Conservation (phyloP, 1,139 yeast species). For the Suhomyces wounanorum region DNA sequence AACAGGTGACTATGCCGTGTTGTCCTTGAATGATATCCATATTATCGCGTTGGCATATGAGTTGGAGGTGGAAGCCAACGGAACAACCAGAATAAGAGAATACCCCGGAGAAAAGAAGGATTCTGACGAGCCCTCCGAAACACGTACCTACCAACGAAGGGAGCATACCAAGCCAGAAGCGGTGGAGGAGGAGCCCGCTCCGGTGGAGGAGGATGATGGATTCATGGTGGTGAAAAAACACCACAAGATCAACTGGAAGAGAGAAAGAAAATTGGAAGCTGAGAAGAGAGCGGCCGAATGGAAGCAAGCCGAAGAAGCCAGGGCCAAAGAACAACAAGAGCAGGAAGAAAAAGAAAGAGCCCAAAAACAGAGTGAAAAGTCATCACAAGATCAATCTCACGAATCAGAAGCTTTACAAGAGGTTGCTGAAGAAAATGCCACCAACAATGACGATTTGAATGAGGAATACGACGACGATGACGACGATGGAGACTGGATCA, state of each 20-base stretch:
- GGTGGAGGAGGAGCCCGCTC: conserved; percentile 14
- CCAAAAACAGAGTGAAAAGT: conserved; percentile 12
- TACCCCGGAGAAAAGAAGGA: conserved; percentile 64
- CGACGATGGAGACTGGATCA: conserved; percentile 95
- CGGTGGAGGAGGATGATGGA: conserved; percentile 12
- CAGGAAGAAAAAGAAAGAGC: conserved; percentile 22
- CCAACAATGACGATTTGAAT: conserved; percentile 14
- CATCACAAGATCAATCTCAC: neutral
- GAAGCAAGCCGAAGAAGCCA: neutral
- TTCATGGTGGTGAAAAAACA: conserved; percentile 11
- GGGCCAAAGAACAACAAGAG: neutral
- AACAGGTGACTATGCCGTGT: conserved; percentile 89
- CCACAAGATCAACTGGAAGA: conserved; percentile 11
- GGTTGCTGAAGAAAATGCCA: neutral
- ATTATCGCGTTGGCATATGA: conserved; percentile 90
- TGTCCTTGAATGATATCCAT: conserved; percentile 89
- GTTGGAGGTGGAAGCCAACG: conserved; percentile 68
- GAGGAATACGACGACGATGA: conserved; percentile 59
- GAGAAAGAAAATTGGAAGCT: conserved; percentile 3
- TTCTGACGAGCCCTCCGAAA: conserved; percentile 5
- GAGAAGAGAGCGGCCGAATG: neutral
- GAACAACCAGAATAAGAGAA: conserved; percentile 68
- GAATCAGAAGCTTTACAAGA: neutral
- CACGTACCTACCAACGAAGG: conserved; percentile 15
- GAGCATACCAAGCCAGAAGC: conserved; percentile 2